Base-by-base conservation (phyloP, 805 yeast genomes). In the Candida sanyiensis region DNA sequence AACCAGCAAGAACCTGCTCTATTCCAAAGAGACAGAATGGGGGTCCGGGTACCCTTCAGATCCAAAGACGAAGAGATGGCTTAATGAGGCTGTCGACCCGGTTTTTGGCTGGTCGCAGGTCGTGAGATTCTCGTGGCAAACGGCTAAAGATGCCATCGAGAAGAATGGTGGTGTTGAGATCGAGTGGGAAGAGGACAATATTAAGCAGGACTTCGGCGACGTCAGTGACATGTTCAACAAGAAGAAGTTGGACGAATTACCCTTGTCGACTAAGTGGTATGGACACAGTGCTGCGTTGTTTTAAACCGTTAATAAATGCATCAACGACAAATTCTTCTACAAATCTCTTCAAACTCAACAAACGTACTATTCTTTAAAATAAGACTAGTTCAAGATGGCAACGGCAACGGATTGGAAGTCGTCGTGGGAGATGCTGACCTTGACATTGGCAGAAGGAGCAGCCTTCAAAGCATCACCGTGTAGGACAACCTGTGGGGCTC, bases 361-460 rank as follows among this genome's bases (percentile, higher is more conserved):
- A 20, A 31, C 18, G 13, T 31, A 22, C 20, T 17, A 3, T 21
- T 6, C 11, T 13, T n/a, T n/a, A 20, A 13, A 24, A 24, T n/a
- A 23, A 19, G 16, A 20, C 15, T 28, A 54, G 49, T 52, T 51
- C 38, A 55, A 52, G 45, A 90, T 77, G 25, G 98, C 98, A 56
- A 93, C 97, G 9, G 98, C 97, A 47, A 95, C 93, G 29, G 96
- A 86, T 72, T 93, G 99, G 70, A 83, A 73, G 53, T 94, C 98
- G 58, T 90, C 96, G 61, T 93, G 99, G 17, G 96, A 84, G 52
- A 93, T 93, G 29, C 96, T 85, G 43, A 93, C 95, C 57, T 75
- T 83, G 46, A 93, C 83, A 24, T 65, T 61, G 33, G 90, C 93
- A 39, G 66, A 63, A 16, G 69, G 58, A 29, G 97, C 97, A 48